Base-by-base conservation (phyloP, 1,284 basidiomycete species). In the Pseudomicrostroma phylloplanum region DNA sequence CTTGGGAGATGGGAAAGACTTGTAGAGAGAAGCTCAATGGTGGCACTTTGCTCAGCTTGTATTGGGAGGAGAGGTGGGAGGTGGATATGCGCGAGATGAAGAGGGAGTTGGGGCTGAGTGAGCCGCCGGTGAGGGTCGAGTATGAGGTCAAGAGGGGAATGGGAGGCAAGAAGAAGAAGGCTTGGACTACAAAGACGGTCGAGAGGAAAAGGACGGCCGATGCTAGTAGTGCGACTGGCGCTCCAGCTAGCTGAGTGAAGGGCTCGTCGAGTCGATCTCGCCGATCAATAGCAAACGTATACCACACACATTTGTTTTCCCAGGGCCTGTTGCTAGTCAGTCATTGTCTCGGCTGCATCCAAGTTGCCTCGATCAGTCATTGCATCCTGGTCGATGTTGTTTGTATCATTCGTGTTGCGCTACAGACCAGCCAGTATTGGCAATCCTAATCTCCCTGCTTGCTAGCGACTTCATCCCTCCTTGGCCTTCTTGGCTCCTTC, bases 51-150 rank as follows among this genome's bases (percentile, higher is more conserved):
- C 89, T 97, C 62, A 89, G 88, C 0, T 88, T 98, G 8, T 92
- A 93, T 74, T 98, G 94, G 96, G 94, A 98, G 81, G 84, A 91
- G 79, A 82, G 92, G 63, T 98, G 93, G 93, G 86, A 87, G 61
- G 87, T 90, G 79, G 84, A 89, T 61, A 81, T 94, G 3, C 85
- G 85, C 1, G 88, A 91, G 60, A 83, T 96, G 80, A 88, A 90
- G 80, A 82, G 80, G 65, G 89, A 92, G 74, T 82, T 94, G 19
- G 90, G 91, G n/a, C 93, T 76, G 61, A 55, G 73, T n/a, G 66
- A 69, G 1, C 69, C 74, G 30, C 68, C 76, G 17, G 60, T 69
- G 23, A 61, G 65, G 15, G 71, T 76, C 53, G 70, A 67, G n/a
- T 74, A 68, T 43, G 58, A 67, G 12, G 68, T 66, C 13, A 57